phyloP scores from a whole-genome alignment of 2,329 filamentous ascomycete species.

The Colletotrichum trifolii region DNA sequence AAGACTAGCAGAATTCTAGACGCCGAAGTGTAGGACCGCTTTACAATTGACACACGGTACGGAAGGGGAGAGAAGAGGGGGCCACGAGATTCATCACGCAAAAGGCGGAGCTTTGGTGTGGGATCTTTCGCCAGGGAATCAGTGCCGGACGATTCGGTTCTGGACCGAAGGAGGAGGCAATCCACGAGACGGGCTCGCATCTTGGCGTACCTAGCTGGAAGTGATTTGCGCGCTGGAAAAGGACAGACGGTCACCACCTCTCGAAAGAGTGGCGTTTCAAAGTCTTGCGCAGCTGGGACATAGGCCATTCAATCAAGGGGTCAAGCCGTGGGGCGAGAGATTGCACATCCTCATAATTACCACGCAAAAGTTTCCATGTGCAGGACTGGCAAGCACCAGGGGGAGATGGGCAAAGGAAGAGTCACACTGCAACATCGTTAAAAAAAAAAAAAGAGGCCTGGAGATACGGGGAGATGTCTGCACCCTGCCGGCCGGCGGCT shows the following conservation, averaged over 20 bases:
- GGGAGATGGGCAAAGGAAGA: neutral
- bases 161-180: too few relatives aligned
- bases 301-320: too few relatives aligned
- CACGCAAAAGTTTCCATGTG: neutral
- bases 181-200: too few relatives aligned
- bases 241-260: neutral
- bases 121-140: too few relatives aligned
- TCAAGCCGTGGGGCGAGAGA: too few relatives aligned
- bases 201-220: neutral
- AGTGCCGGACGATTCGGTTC: too few relatives aligned
- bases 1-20: conserved; percentile 19
- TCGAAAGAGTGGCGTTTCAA: too few relatives aligned
- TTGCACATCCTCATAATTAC: conserved; percentile 11
- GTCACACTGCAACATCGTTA: neutral
- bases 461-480: neutral
- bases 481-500: conserved; percentile 3
- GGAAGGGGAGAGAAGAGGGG: neutral
- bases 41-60: conserved; percentile 18
- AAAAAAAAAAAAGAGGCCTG: neutral
- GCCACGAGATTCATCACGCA: neutral
- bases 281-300: too few relatives aligned
- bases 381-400: neutral
- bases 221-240: neutral
- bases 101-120: too few relatives aligned
- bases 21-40: conserved; percentile 27